phyloP scores from a whole-genome alignment of 768 basidiomycete genomes.

The Tricholoma sp. region DNA sequence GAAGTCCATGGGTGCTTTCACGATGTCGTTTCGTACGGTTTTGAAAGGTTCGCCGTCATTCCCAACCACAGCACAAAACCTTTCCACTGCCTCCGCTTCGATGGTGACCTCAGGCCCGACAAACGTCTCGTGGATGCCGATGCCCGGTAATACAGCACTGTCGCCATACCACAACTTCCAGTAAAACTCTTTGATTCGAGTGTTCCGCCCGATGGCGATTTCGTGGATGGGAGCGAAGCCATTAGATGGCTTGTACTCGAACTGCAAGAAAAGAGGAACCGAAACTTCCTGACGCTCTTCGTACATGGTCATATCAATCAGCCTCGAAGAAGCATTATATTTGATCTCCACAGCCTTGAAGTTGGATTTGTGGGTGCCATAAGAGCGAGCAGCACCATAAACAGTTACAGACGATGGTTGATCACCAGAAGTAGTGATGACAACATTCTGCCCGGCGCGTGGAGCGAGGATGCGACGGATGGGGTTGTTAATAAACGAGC shows the following conservation, averaged over 20 bases:
- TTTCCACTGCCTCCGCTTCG: conserved; percentile 70
- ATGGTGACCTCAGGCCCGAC: conserved; percentile 83
- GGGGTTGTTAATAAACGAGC: conserved; percentile 83
- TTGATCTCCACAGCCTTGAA: conserved; percentile 84
- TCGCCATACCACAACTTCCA: conserved; percentile 99
- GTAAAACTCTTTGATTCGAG: conserved; percentile 94
- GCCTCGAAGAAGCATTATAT: conserved; percentile 45
- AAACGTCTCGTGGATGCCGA: conserved; percentile 79
- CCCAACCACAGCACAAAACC: conserved; percentile 90
- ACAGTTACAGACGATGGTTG: conserved; percentile 55
- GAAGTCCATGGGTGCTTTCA: conserved; percentile 97
- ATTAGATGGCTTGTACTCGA: conserved; percentile 82
- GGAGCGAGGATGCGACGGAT: conserved; percentile 83
- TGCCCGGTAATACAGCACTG: conserved; percentile 66
- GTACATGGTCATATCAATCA: conserved; percentile 69
- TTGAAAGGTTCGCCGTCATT: conserved; percentile 93
- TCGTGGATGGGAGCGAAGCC: conserved; percentile 95
- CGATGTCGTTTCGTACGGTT: conserved; percentile 57
- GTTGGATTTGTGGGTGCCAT: conserved; percentile 59
- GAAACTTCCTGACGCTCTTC: conserved; percentile 78
- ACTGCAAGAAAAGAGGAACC: conserved; percentile 78
- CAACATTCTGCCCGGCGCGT: conserved; percentile 72
- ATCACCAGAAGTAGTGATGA: conserved; percentile 46
- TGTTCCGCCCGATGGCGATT: conserved; percentile 75
- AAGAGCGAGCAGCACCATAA: conserved; percentile 78